phyloP scores from a whole-genome alignment of 208 protist genomes.

The Paratrypanosoma confusum region DNA sequence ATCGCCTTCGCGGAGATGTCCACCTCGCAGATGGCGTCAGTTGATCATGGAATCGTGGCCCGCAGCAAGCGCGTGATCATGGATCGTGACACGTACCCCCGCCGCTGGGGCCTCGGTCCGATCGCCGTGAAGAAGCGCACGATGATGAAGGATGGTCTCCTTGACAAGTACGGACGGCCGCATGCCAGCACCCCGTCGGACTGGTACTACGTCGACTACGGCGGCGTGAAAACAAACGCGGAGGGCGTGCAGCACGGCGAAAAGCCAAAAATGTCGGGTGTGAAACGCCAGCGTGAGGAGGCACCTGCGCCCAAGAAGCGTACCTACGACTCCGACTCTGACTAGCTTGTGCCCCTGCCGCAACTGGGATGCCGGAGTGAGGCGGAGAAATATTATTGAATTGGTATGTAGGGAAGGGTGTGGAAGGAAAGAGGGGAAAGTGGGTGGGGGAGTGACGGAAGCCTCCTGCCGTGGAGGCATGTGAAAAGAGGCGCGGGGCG shows the following conservation, averaged over 20 bases:
- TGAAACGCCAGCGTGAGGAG: constrained; percentile 40
- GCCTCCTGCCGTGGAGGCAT: too few relatives aligned
- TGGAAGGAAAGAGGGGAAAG: too few relatives aligned
- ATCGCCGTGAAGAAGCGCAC: constrained; percentile 94
- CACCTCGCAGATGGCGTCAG: constrained; percentile 93
- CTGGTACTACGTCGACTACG: constrained; percentile 94
- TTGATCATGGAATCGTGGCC: constrained; percentile 96
- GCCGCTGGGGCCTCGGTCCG: constrained; percentile 96
- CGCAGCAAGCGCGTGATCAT: constrained; percentile 99
- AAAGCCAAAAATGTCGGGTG: constrained; percentile 22
- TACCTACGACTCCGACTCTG: constrained; percentile 26
- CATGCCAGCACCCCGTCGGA: constrained; percentile 96
- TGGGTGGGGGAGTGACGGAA: too few relatives aligned
- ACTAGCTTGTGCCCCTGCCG: too few relatives aligned
- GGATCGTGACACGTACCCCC: constrained; percentile 99
- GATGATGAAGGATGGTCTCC: constrained; percentile 94
- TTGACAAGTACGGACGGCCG: constrained; percentile 97
- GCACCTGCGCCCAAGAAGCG: neutral
- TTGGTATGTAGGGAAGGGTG: too few relatives aligned
- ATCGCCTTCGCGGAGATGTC: constrained; percentile 98
- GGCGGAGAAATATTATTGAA: too few relatives aligned
- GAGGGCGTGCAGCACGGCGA: constrained; percentile 72
- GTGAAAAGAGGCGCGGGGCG: too few relatives aligned
- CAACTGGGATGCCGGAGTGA: too few relatives aligned
- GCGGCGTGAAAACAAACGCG: constrained; percentile 76